Evolutionary conservation across 2,329 filamentous ascomycete species (phyloP).

Genomic region (Beauveria australis): DNA sequence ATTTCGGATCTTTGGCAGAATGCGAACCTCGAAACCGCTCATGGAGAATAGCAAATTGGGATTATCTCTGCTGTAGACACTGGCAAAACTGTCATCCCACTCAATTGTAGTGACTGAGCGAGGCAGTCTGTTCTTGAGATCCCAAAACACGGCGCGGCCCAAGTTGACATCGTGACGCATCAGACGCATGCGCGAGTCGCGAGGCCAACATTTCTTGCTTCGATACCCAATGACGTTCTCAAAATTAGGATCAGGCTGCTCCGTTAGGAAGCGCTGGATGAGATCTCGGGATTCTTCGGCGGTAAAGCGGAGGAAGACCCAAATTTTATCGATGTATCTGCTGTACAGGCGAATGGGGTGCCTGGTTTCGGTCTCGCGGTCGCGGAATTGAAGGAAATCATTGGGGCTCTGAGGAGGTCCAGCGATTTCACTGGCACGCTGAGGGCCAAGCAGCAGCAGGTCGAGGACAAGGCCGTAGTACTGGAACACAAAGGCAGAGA

Average conservation of each 20-base stretch:
- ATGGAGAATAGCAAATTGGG: slow-evolving; percentile 96
- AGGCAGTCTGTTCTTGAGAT: slow-evolving; percentile 92
- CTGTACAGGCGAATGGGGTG: slow-evolving; percentile 98
- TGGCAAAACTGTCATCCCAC: slow-evolving; percentile 98
- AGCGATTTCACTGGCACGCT: slow-evolving; percentile 96
- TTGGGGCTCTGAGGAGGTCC: slow-evolving; percentile 90
- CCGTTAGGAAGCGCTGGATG: slow-evolving; percentile 94
- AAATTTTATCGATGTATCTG: slow-evolving; percentile 95
- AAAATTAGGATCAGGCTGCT: slow-evolving; percentile 97
- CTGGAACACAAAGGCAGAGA: slow-evolving; percentile 98
- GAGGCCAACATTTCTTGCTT: slow-evolving; percentile 99
- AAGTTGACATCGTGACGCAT: slow-evolving; percentile 99
- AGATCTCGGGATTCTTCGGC: slow-evolving; percentile 92
- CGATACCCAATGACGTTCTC: slow-evolving; percentile 98
- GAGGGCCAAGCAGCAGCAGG: slow-evolving; percentile 80
- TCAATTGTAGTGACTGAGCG: slow-evolving; percentile 95
- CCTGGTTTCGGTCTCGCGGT: slow-evolving; percentile 81
- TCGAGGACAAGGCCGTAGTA: slow-evolving; percentile 96
- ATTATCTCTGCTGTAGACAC: slow-evolving; percentile 96
- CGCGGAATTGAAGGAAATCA: slow-evolving; percentile 94
- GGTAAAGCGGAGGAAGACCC: slow-evolving; percentile 91
- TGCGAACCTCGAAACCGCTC: slow-evolving; percentile 95
- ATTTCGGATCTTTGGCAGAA: slow-evolving; percentile 90
- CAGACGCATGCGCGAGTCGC: slow-evolving; percentile 92
- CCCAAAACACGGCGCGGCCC: slow-evolving; percentile 96